Evolutionary conservation across 108 stramenopile species (phyloP).

Genomic region (Conticribra guillardii): DNA sequence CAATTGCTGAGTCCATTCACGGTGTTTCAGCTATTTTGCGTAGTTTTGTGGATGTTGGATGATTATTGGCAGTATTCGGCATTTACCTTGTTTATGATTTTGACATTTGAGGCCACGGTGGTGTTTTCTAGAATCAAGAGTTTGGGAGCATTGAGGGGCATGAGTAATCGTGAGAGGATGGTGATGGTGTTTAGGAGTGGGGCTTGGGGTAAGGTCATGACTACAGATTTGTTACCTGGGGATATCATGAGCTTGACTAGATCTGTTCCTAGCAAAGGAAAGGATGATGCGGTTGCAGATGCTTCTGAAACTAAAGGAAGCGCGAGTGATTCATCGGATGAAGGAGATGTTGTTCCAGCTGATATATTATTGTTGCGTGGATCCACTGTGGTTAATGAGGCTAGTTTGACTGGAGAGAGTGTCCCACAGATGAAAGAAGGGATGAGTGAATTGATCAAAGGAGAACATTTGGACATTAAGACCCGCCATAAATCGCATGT

Average conservation of each 20-base stretch:
- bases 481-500: constrained; percentile 90
- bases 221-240: constrained; percentile 90
- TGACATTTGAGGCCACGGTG: constrained; percentile 92
- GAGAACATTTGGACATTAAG: constrained; percentile 77
- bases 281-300: constrained; percentile 17
- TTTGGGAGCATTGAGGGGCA: constrained; percentile 69
- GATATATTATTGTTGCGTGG: constrained; percentile 91
- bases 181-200: constrained; percentile 80
- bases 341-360: constrained; percentile 93
- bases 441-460: constrained; percentile 62
- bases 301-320: constrained; percentile 7
- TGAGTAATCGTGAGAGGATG: constrained; percentile 75
- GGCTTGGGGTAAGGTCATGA: constrained; percentile 68
- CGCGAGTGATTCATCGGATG: constrained; percentile 42
- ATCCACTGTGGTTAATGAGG: constrained; percentile 94
- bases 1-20: constrained; percentile 94
- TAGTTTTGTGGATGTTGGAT: constrained; percentile 94
- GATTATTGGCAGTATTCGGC: constrained; percentile 93
- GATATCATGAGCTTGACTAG: constrained; percentile 92
- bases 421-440: constrained; percentile 99
- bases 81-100: constrained; percentile 94
- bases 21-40: constrained; percentile 93
- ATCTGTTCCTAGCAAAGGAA: constrained; percentile 40
- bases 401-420: constrained; percentile 93
- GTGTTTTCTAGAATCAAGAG: constrained; percentile 87